phyloP scores from a whole-genome alignment of 78 protist species.

The Emiliania huxleyi region DNA sequence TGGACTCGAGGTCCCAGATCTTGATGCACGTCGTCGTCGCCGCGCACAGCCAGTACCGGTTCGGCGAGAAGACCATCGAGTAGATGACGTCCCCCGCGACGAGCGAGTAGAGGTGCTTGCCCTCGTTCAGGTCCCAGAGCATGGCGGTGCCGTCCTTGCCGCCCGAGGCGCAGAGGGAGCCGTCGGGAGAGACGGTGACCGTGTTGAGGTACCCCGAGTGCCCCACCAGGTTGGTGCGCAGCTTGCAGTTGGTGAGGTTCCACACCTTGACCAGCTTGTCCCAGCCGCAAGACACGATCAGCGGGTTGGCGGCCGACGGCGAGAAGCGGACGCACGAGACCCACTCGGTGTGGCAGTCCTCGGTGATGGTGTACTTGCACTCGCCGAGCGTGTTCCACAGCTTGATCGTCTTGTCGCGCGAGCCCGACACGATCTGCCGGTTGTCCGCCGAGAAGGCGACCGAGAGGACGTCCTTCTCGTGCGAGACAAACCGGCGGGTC shows the following conservation, averaged over 20 bases:
- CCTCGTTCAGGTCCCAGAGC: conserved; percentile 98
- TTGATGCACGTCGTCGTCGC: conserved; percentile 86
- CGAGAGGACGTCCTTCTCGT: conserved; percentile 93
- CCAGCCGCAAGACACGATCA: conserved; percentile 96
- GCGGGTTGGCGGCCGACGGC: conserved; percentile 82
- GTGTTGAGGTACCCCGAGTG: conserved; percentile 98
- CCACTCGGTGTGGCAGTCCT: conserved; percentile 96
- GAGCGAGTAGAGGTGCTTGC: conserved; percentile 94
- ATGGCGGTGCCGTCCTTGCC: conserved; percentile 98
- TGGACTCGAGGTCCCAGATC: conserved; percentile 98
- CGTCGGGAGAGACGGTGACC: conserved; percentile 98
- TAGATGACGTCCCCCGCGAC: conserved; percentile 87
- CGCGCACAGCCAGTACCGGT: conserved; percentile 94
- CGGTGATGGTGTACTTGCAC: conserved; percentile 92
- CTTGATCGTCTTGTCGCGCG: conserved; percentile 95
- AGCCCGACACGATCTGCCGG: conserved; percentile 97
- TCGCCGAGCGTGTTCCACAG: conserved; percentile 99
- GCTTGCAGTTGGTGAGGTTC: conserved; percentile 90
- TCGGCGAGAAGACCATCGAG: conserved; percentile 96
- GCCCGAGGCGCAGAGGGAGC: conserved; percentile 99
- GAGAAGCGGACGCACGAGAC: conserved; percentile 97
- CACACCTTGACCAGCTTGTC: conserved; percentile 95
- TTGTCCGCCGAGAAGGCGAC: conserved; percentile 98
- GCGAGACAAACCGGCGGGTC: conserved; percentile 91
- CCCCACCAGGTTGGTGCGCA: conserved; percentile 86